Percentiles rank a stretch among this genome's conserved stretches.
phyloP scores from a whole-genome alignment of 805 yeast species.

The Candida nanaspora region DNA sequence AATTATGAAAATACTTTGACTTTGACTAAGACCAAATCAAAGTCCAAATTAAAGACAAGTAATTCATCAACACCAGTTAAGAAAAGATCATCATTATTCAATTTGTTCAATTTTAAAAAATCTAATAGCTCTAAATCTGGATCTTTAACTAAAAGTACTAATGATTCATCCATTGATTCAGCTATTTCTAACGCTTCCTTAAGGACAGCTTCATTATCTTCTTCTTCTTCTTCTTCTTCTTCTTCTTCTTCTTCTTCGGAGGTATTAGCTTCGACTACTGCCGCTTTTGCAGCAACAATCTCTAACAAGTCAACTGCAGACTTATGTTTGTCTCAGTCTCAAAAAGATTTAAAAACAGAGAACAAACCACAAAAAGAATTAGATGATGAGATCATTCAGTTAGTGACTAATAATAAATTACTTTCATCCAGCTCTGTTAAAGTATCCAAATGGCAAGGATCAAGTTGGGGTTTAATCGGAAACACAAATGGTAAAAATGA shows the following conservation, averaged over 20 bases:
- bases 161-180: background rate
- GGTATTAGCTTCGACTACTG: too few species aligned
- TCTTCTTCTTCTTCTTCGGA: too few species aligned
- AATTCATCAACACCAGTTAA: too few species aligned
- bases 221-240: background rate
- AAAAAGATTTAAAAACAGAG: too few species aligned
- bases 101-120: background rate
- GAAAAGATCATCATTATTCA: background rate
- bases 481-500: too few species aligned
- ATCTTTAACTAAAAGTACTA: too few species aligned
- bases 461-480: conserved; percentile 18
- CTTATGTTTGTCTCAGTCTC: too few species aligned
- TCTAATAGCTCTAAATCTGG: background rate
- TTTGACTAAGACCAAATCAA: background rate
- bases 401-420: conserved; percentile 4
- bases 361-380: too few species aligned
- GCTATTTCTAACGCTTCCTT: background rate
- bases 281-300: too few species aligned
- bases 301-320: too few species aligned
- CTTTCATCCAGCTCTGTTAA: conserved; percentile 15
- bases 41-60: background rate
- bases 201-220: background rate
- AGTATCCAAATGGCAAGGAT: conserved; percentile 18
- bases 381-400: background rate
- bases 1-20: conserved; percentile 14